Base-by-base conservation (phyloP, 2,329 filamentous ascomycete genomes). In the Colletotrichum ledebouriae region DNA sequence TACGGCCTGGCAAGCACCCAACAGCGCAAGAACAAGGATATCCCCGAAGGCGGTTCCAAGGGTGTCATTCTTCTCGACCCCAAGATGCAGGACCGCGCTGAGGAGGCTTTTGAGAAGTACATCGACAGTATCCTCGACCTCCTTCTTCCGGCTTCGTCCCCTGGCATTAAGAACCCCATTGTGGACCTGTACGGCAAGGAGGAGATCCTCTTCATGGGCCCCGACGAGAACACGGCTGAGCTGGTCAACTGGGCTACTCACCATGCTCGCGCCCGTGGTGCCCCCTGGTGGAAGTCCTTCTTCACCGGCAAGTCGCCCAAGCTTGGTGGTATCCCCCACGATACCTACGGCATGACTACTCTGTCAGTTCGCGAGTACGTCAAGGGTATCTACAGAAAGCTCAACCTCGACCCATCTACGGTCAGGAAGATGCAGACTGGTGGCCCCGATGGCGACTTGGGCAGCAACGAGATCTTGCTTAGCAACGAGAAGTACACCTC, bases 281-380 rank as follows among this genome's bases (percentile, higher is more conserved):
- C 96, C 4, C 94, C 94, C 33, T 99, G 95, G 94, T 99, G 96
- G 96, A 99, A 99, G 86, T 99, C 96, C 0, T 99, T 99, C 88
- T 99, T 99, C 86, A 99, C 96, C 2, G 96, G 96, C 76, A 99
- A 99, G 87, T 97, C 94, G 73, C 96, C 94, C 60, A 96, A 92
- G 81, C 87, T 99, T 13, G 96, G 96, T 71, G 96, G 96, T 77
- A 99, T 99, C 73, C 96, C 96, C 42, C 96, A 99, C 80, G 96
- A 99, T 78, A 83, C 86, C 46, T 99, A 99, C 77, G 96, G 96
- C 75, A 99, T 99, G 96, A 99, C 96, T 1, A 98, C 96, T 0
- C 83, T 98, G 65, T 98, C 94, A 6, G 95, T 99, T 57, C 94
- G 96, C 52, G 94, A 99, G 81, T 99, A 97, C 75, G 93, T 99